phyloP scores from a whole-genome alignment of 805 yeast genomes.

The Wickerhamiella alocasiicola region DNA sequence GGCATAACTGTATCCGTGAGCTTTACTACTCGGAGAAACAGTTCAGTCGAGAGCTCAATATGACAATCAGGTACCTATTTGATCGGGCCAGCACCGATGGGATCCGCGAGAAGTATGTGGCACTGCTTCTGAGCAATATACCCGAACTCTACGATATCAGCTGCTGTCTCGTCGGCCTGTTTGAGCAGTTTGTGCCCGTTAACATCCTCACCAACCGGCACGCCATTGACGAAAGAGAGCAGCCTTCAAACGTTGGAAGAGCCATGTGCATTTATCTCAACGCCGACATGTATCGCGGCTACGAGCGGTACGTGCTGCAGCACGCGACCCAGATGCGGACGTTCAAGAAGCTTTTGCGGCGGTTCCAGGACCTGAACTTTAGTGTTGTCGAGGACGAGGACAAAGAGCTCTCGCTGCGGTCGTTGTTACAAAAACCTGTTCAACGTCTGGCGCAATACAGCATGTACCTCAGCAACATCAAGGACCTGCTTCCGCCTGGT shows the following conservation, averaged over 20 bases:
- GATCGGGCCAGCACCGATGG: constrained; percentile 22
- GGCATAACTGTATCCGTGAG: constrained; percentile 27
- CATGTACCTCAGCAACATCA: constrained; percentile 6
- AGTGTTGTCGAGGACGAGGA: constrained; percentile 3
- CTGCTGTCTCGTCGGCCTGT: constrained; percentile 22
- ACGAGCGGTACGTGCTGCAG: constrained; percentile 25
- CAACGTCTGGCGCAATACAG: constrained; percentile 9
- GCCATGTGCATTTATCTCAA: constrained; percentile 23
- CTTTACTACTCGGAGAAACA: constrained; percentile 29
- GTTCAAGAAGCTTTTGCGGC: not conserved
- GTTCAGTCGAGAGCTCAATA: constrained; percentile 29
- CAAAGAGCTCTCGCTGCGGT: not conserved
- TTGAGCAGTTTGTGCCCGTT: constrained; percentile 23
- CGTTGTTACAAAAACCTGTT: constrained; percentile 7
- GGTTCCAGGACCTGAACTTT: constrained; percentile 1
- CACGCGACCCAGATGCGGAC: constrained; percentile 24
- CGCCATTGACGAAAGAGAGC: constrained; percentile 18
- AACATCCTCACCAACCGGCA: constrained; percentile 17
- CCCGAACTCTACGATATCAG: constrained; percentile 26
- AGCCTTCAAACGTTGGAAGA: constrained; percentile 23
- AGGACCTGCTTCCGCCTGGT: constrained; percentile 3
- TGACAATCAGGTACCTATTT: constrained; percentile 26
- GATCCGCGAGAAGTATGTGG: constrained; percentile 22
- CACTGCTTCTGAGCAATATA: constrained; percentile 25
- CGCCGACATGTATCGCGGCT: constrained; percentile 25